Base-by-base conservation (phyloP, 257 asterid species). In the Fraxinus pennsylvanica region DNA sequence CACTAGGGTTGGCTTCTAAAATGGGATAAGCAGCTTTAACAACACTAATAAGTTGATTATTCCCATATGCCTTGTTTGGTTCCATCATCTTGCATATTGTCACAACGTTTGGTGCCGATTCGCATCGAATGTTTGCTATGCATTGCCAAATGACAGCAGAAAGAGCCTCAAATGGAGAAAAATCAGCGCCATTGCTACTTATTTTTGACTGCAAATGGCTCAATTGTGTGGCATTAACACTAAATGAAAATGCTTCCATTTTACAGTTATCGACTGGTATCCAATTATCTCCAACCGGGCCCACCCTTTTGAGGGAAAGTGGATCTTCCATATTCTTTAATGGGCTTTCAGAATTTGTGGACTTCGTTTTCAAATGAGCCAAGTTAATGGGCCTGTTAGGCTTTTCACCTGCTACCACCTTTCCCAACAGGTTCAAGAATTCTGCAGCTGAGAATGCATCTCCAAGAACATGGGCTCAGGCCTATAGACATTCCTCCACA, bases 401-500 rank as follows among this genome's bases (percentile, higher is more conserved):
- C 25, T 80, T 76, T 38, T 47, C 8, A 9, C 92, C 94, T 1
- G 85, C 71, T 2, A 81, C 74, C 3, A 63, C 22, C 69, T 74
- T 76, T 3, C 89, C 91, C 63, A 89, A 80, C 22, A 8, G 22
- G 75, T 87, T 91, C 85, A 91, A 79, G 82, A 79, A 88, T 52
- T 87, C 94, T 68, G 90, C 87, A 0, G 88, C 91, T 5, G 94
- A 87, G 52, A 88, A 93, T 12, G 85, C 87, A 35, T 95, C 98
- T 4, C 98, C 98, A 4, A 95, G 90, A 81, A 88, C 93, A 84
- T 95, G 99, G 81, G 97, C 96, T 93, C 25, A 95, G 59, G 84
- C 98, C 98, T 81, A 93, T 71, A 52, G 98, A 86, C 69, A 79
- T 68, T 47, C 97, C 97, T 76, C 99, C 99, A 73, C 99, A 93